Evolutionary conservation across 257 asterid genomes (phyloP), one percentile per base, ranked within the genome.

Genomic region (Salvia rosmarinus): DNA sequence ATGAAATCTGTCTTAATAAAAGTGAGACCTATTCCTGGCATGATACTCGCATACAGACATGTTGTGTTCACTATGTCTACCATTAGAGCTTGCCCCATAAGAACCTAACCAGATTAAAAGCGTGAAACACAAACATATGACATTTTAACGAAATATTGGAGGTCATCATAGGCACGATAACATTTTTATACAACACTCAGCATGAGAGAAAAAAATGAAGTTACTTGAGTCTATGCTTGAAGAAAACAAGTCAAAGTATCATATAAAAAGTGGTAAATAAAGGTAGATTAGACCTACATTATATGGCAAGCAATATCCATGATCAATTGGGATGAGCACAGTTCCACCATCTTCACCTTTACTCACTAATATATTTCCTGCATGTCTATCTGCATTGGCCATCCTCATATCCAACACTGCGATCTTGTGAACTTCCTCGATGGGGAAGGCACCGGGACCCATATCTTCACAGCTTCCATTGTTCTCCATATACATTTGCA

Each of bases 291-390:
- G 49, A 85, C 98, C 87, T 81, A 92, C 98, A 64, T 82, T 83
- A 66, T 87, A 87, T 46, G 97, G 96, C 93, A 92, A 87, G 90
- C 98, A 92, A 79, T 92, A 92, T 58, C 98, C 98, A 44, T 92
- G 98, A 85, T 92, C 98, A 37, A 92, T 90, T 16, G 98, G 97
- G 77, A 92, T 84, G 58, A 92, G 90, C 76, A 79, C 72, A 42
- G 80, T 87, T 72, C 59, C 79, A 59, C 91, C 95, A 65, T 83
- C 96, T 65, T 85, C 92, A 55, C 82, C 86, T 82, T 82, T 92
- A 67, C 82, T 77, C 77, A 86, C 74, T 76, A 92, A 78, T 72
- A 92, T 90, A 81, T 92, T 92, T 70, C 98, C 98, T 52, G 90
- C 88, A 82, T 92, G 98, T 79, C 98, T 86, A 79, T 92, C 96